phyloP scores from a whole-genome alignment of 2,329 filamentous ascomycete genomes.

The Drechslerella coelobrocha region DNA sequence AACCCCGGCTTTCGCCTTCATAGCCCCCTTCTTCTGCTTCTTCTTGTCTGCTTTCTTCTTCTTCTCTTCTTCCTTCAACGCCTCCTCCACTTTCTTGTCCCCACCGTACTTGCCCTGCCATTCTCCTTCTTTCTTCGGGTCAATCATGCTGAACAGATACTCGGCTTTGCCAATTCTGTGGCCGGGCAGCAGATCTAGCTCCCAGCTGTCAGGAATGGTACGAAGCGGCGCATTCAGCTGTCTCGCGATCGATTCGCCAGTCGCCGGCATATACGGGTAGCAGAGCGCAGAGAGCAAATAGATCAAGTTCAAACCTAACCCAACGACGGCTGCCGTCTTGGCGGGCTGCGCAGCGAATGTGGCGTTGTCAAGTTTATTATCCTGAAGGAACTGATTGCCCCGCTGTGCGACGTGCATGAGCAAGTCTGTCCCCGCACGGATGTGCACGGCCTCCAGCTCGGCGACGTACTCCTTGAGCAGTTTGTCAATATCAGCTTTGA shows the following conservation, averaged over 20 bases:
- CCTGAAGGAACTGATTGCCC: slow-evolving; percentile 67
- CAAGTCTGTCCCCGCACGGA: slow-evolving; percentile 71
- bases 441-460: slow-evolving; percentile 73
- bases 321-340: slow-evolving; percentile 68
- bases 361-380: slow-evolving; percentile 65
- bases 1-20: slow-evolving; percentile 37
- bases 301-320: slow-evolving; percentile 81
- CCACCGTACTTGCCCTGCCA: slow-evolving; percentile 80
- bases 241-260: slow-evolving; percentile 73
- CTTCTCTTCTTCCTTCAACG: slow-evolving; percentile 56
- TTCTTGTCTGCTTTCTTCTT: slow-evolving; percentile 66
- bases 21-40: slow-evolving; percentile 75
- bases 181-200: slow-evolving; percentile 69
- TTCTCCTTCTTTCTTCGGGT: slow-evolving; percentile 78
- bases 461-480: slow-evolving; percentile 71
- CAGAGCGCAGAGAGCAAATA: slow-evolving; percentile 80
- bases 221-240: slow-evolving; percentile 72
- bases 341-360: slow-evolving; percentile 65
- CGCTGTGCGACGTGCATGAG: slow-evolving; percentile 71
- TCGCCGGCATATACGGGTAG: slow-evolving; percentile 85
- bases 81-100: slow-evolving; percentile 61
- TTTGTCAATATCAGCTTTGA: slow-evolving; percentile 70
- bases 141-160: slow-evolving; percentile 80
- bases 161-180: slow-evolving; percentile 82
- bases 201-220: slow-evolving; percentile 73